Evolutionary conservation across 352 stramenopile species (phyloP).

Genomic region (Phytophthora niederhauseri): DNA sequence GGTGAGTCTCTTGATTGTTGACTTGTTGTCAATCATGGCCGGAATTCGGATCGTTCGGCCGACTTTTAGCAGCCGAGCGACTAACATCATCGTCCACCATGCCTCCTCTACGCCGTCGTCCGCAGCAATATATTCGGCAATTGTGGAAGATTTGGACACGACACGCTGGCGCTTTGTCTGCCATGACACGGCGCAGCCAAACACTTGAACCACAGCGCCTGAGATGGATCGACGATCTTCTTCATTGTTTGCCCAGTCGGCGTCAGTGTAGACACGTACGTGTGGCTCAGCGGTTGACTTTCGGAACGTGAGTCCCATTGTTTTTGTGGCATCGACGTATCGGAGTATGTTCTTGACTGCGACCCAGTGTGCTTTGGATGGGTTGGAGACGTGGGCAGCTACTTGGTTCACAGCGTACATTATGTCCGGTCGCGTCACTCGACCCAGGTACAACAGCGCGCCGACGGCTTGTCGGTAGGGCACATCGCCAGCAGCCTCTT

Average conservation of each 20-base stretch:
- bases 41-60: not conserved
- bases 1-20: conserved; percentile 3
- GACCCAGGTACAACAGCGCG: conserved; percentile 5
- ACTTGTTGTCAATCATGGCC: conserved; percentile 22
- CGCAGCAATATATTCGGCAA: conserved; percentile 16
- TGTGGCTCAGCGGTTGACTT: no score
- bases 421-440: conserved; percentile 10
- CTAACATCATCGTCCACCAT: not conserved
- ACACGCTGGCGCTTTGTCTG: conserved; percentile 9
- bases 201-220: not conserved
- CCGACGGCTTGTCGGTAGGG: conserved; percentile 11
- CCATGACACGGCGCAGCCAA: conserved; percentile 2
- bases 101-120: conserved; percentile 17
- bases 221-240: conserved; percentile 7
- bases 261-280: no score
- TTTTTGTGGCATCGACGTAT: conserved; percentile 10
- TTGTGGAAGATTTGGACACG: conserved; percentile 18
- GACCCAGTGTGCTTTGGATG: conserved; percentile 7
- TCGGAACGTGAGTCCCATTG: no score
- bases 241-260: conserved; percentile 8
- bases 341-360: conserved; percentile 20
- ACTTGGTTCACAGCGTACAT: conserved; percentile 23
- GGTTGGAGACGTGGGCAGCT: not conserved
- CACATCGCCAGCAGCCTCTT: not conserved
- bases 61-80: not conserved